Conservation (phyloP, 768 basidiomycete species). For the Xanthoconium purpureum region DNA sequence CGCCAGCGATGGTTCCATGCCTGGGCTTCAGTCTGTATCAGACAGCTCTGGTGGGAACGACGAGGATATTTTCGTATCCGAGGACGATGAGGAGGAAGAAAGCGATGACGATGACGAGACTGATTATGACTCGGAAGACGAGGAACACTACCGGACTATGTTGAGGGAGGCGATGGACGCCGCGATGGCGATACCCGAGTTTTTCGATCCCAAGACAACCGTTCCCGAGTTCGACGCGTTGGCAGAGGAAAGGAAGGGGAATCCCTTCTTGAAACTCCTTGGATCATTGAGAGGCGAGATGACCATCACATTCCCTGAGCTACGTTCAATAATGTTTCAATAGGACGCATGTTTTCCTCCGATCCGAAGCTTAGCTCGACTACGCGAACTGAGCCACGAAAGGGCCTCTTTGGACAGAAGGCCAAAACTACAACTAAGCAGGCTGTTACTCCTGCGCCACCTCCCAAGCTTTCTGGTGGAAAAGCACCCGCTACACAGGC, state of each 20-base stretch:
- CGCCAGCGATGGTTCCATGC: constrained; percentile 58
- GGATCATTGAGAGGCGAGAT: constrained; percentile 66
- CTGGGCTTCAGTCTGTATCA: constrained; percentile 62
- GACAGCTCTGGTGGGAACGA: constrained; percentile 49
- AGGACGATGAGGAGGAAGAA: constrained; percentile 35
- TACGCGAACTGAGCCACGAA: constrained; percentile 33
- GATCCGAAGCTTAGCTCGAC: constrained; percentile 44
- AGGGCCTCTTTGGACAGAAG: constrained; percentile 23
- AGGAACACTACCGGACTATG: constrained; percentile 60
- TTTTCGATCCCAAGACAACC: constrained; percentile 48
- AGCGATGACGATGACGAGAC: constrained; percentile 39
- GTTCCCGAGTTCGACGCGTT: constrained; percentile 44
- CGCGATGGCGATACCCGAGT: constrained; percentile 54
- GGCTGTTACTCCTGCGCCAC: neutral
- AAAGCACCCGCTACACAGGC: constrained; percentile 7
- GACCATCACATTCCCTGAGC: neutral
- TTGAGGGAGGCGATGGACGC: constrained; percentile 72
- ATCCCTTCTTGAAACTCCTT: constrained; percentile 76
- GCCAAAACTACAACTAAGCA: constrained; percentile 12
- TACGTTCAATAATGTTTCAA: neutral
- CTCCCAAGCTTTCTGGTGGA: constrained; percentile 3
- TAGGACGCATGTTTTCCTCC: constrained; percentile 64
- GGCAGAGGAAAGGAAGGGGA: constrained; percentile 56
- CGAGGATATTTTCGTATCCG: constrained; percentile 30
- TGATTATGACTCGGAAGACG: constrained; percentile 65